Conservation (phyloP, 2,329 filamentous ascomycete genomes). For the Cladosporium sp. region DNA sequence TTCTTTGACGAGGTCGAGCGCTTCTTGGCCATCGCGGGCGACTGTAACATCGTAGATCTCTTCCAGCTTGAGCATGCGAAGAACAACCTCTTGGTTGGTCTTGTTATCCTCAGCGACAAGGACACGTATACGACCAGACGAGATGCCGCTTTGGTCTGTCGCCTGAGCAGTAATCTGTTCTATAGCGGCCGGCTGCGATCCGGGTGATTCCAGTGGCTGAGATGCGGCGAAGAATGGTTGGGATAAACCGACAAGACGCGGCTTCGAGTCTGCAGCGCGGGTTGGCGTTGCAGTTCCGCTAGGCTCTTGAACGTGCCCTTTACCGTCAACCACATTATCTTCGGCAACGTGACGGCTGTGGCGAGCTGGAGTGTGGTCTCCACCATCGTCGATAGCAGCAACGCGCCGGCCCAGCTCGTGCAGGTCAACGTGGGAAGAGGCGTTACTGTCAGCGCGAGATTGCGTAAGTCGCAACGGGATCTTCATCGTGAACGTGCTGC, state of each 20-base stretch:
- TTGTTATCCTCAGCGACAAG: conserved; percentile 80
- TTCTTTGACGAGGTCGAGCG: conserved; percentile 77
- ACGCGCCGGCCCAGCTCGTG: conserved; percentile 14
- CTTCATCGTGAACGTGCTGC: conserved; percentile 76
- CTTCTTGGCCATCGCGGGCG: conserved; percentile 63
- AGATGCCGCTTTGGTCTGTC: conserved; percentile 24
- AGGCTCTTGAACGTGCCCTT: conserved; percentile 25
- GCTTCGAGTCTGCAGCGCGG: conserved; percentile 55
- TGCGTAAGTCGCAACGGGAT: conserved; percentile 76
- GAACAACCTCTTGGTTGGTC: conserved; percentile 57
- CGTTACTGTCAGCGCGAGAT: conserved; percentile 57
- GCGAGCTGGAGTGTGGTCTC: conserved; percentile 11
- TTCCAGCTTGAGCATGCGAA: conserved; percentile 69
- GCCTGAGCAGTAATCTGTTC: conserved; percentile 62
- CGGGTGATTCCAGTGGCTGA: conserved; percentile 47
- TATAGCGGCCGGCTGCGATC: conserved; percentile 62
- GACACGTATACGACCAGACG: conserved; percentile 64
- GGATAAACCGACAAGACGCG: conserved; percentile 75
- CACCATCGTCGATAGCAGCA: background rate
- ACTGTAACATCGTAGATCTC: conserved; percentile 84
- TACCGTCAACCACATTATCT: background rate
- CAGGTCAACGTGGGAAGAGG: conserved; percentile 32
- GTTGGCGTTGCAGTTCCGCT: conserved; percentile 28
- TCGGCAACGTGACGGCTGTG: conserved; percentile 18
- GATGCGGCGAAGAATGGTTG: conserved; percentile 70